Evolutionary conservation across 139 green algal genomes (phyloP).

Genomic region (Deuterostichococcus epilithicus): DNA sequence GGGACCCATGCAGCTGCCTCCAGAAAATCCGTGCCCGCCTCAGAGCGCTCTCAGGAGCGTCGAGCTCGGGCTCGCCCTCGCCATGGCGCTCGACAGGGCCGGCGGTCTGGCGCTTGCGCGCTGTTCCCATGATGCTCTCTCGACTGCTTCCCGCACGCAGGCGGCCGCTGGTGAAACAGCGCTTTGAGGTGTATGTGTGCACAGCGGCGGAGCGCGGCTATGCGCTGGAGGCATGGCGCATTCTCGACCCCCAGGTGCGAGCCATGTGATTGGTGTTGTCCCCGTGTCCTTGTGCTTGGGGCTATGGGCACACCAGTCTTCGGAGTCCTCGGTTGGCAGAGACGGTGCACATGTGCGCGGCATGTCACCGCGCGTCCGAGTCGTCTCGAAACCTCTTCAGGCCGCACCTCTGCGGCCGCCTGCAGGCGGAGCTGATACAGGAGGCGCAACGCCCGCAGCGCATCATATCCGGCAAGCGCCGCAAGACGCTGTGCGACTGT

Average conservation of each 20-base stretch:
- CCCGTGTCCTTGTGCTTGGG: neutral
- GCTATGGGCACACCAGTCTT: neutral
- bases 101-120: too few species aligned
- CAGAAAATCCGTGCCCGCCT: too few species aligned
- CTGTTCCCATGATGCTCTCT: neutral
- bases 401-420: neutral
- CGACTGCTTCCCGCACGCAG: neutral
- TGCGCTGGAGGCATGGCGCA: slow-evolving; percentile 79
- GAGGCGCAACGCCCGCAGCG: neutral
- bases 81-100: too few species aligned
- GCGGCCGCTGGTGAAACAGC: slow-evolving; percentile 14
- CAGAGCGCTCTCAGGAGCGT: too few species aligned
- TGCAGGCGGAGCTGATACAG: neutral
- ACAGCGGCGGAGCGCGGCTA: slow-evolving; percentile 80
- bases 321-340: neutral
- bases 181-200: slow-evolving; percentile 80
- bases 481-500: neutral
- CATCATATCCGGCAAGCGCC: neutral
- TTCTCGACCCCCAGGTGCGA: slow-evolving; percentile 59
- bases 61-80: too few species aligned
- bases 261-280: slow-evolving; percentile 46
- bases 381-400: neutral
- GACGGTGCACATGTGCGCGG: neutral
- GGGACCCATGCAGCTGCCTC: too few species aligned
- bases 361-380: neutral